These are phyloP conservation scores for Phialemoniopsis sp. DNA, from an alignment of 2,329 filamentous ascomycete species.

Conservation along the genomic window DNA sequence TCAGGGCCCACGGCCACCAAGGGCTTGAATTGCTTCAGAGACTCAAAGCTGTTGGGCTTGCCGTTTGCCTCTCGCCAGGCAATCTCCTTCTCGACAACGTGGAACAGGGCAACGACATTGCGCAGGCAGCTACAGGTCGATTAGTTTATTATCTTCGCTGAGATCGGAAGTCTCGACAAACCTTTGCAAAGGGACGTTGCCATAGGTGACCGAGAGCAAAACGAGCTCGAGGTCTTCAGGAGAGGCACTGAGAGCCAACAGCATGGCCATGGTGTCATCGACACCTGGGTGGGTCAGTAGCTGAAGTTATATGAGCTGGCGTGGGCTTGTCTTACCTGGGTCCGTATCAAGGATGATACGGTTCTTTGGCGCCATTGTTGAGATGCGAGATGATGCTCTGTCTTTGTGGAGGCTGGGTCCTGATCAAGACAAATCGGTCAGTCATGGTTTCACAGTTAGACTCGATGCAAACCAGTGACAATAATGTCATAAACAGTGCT, in stretches of 20 bases:
- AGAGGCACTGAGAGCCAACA: constrained; percentile 78
- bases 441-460: no score
- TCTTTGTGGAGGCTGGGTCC: no score
- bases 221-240: constrained; percentile 82
- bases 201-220: constrained; percentile 86
- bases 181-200: constrained; percentile 86
- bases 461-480: no score
- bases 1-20: constrained; percentile 84
- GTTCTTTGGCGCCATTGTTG: constrained; percentile 59
- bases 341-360: constrained; percentile 96
- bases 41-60: constrained; percentile 65
- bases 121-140: constrained; percentile 63
- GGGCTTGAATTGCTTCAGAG: constrained; percentile 69
- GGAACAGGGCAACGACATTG: constrained; percentile 87
- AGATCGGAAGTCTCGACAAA: constrained; percentile 27
- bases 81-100: constrained; percentile 85
- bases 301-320: no score
- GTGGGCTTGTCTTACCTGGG: constrained; percentile 52
- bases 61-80: constrained; percentile 73
- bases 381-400: no score
- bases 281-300: constrained; percentile 51
- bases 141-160: constrained; percentile 1
- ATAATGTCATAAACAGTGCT: no score
- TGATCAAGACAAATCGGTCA: no score
- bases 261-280: constrained; percentile 85